Evolutionary conservation across 169 alveolate genomes (phyloP), one percentile per base, ranked within the genome.

Genomic region (Perkinsus olseni): DNA sequence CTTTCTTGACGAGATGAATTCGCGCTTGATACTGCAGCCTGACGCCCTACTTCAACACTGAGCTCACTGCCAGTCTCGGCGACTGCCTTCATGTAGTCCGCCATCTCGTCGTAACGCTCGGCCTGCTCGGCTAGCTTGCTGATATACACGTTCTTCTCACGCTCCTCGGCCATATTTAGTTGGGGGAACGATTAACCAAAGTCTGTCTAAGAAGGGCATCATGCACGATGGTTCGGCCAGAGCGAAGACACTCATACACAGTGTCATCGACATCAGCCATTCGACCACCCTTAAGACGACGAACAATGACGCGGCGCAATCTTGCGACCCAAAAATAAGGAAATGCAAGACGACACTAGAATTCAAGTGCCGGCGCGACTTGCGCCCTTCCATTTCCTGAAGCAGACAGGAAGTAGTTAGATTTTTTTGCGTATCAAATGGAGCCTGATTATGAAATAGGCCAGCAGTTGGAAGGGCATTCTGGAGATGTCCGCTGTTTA

Each of bases 41-140:
- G n/a, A n/a, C 50, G 11, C 50, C 82, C 17, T 28, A 62, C 82
- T 24, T 62, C 82, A 28, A 62, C 82, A 62, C 82, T 62, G 13
- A 62, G 82, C 17, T 62, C 82, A 62, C 31, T 62, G 28, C 82
- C 82, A 3, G 82, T 62, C 34, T 62, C 82, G 34, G 82, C 82
- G 82, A 62, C 82, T 62, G 82, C 82, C 34, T 94, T 95, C 95
- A 94, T 94, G 93, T 92, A 93, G 51, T 95, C 95, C 62, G 97
- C 97, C 99, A 97, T 98, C 95, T 99, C 99, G 94, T 99, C 99
- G 96, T 98, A 99, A 96, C 99, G 98, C 96, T 99, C 99, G 74
- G 99, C 99, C 97, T 99, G 99, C 97, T 99, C 99, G 34, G 99
- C 99, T 92, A 99, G 98, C 97, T 99, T 98, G 92, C 82, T 62